phyloP scores from a whole-genome alignment of 1,284 basidiomycete genomes.

The Tetrapyrgos nigripes region DNA sequence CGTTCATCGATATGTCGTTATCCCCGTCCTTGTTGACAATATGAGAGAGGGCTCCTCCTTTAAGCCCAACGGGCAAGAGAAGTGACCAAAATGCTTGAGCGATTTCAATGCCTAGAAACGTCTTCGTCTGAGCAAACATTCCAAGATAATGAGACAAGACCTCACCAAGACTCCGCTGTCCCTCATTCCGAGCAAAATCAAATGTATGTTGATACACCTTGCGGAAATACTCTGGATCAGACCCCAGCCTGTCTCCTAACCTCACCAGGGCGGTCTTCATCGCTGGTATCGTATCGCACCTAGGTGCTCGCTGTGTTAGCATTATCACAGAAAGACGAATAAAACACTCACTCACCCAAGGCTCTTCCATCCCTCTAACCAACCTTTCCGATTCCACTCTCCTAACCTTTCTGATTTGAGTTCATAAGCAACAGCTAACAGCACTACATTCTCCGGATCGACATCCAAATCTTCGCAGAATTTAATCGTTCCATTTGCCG shows the following conservation, averaged over 20 bases:
- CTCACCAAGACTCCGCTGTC: conserved; percentile 75
- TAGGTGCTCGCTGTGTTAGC: conserved; percentile 35
- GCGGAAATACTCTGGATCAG: conserved; percentile 80
- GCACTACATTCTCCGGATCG: conserved; percentile 78
- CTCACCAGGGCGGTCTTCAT: conserved; percentile 69
- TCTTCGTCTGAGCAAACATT: background rate
- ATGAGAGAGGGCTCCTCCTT: conserved; percentile 71
- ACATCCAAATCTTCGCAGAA: conserved; percentile 74
- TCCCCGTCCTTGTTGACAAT: conserved; percentile 36
- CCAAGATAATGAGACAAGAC: conserved; percentile 6
- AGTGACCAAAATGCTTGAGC: conserved; percentile 88
- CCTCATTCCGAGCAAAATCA: conserved; percentile 81
- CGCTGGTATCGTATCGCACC: conserved; percentile 72
- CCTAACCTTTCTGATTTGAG: conserved; percentile 78
- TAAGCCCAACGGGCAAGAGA: conserved; percentile 81
- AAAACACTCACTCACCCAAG: conserved; percentile 55
- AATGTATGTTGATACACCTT: conserved; percentile 92
- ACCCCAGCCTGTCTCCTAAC: conserved; percentile 69
- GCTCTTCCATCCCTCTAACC: conserved; percentile 83
- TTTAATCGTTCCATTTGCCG: conserved; percentile 77
- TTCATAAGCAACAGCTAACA: conserved; percentile 80
- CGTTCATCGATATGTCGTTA: conserved; percentile 54
- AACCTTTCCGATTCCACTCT: conserved; percentile 78
- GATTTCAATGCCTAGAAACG: conserved; percentile 64
- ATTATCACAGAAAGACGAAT: conserved; percentile 6